These are phyloP conservation scores for Ganoderma resinaceum DNA, from an alignment of 1,284 basidiomycete genomes.

Conservation along the genomic window DNA sequence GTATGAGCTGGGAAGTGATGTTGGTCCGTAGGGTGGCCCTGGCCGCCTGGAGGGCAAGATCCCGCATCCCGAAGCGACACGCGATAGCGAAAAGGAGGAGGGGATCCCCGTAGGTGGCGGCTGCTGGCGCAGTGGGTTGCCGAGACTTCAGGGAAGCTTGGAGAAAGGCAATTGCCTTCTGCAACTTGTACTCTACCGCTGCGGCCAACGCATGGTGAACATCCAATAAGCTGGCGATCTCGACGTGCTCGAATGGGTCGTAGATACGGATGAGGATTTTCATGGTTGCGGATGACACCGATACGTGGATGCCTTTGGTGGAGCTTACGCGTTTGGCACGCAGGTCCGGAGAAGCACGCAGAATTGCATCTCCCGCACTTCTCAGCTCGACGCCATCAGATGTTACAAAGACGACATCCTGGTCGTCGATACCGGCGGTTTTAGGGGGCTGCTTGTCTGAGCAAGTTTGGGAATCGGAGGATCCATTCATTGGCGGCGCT, in stretches of 20 bases:
- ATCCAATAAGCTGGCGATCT: conserved; percentile 23
- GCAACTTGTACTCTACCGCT: conserved; percentile 47
- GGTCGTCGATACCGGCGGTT: background rate
- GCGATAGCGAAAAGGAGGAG: conserved; percentile 17
- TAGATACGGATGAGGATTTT: background rate
- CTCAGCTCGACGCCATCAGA: background rate
- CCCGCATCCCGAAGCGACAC: conserved; percentile 15
- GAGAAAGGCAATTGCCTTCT: conserved; percentile 16
- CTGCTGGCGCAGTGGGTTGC: background rate
- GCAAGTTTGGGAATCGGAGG: background rate
- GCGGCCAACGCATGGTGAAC: conserved; percentile 38
- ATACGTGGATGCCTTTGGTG: background rate
- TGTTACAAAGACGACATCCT: background rate
- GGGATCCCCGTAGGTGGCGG: background rate
- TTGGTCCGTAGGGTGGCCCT: conserved; percentile 6
- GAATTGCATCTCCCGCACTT: background rate
- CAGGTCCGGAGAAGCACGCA: background rate
- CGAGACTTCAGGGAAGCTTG: conserved; percentile 1
- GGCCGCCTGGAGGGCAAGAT: conserved; percentile 17
- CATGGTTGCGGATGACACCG: background rate
- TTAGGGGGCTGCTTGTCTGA: background rate
- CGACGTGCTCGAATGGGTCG: background rate
- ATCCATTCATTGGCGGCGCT: background rate
- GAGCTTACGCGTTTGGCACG: background rate
- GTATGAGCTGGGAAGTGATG: background rate